phyloP scores from a whole-genome alignment of 371 early-diverging fungal genomes.

The Ecytonucleospora hepatopenaei region DNA sequence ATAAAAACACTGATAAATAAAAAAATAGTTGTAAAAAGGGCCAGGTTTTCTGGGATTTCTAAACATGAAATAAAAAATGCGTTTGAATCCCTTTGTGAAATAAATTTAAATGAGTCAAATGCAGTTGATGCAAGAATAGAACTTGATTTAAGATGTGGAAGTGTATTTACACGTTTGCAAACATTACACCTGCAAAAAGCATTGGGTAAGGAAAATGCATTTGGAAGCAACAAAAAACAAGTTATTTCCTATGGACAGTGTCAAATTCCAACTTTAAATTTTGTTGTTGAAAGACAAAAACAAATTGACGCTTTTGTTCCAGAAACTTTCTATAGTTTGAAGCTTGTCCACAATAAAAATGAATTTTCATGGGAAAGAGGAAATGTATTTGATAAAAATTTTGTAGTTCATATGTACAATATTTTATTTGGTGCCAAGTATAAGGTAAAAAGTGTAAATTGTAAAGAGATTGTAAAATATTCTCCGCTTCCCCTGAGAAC shows the following conservation, averaged over 20 bases:
- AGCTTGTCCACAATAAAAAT: constrained; percentile 57
- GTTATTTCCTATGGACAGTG: constrained; percentile 86
- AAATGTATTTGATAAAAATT: constrained; percentile 54
- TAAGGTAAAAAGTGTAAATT: constrained; percentile 15
- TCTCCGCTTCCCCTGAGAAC: constrained; percentile 81
- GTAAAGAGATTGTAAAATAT: constrained; percentile 39
- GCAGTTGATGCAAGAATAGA: constrained; percentile 81
- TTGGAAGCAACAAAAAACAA: constrained; percentile 10
- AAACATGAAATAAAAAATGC: constrained; percentile 68
- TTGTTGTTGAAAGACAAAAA: constrained; percentile 80
- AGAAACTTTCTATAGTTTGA: constrained; percentile 81
- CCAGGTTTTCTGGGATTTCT: constrained; percentile 59
- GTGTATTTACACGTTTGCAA: constrained; percentile 84
- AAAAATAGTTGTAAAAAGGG: constrained; percentile 56
- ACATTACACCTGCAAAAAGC: constrained; percentile 61
- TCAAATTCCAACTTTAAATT: constrained; percentile 95
- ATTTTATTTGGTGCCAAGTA: not conserved
- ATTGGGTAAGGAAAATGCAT: not conserved
- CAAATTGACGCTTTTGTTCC: constrained; percentile 68
- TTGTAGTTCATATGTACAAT: constrained; percentile 41
- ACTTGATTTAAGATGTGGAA: constrained; percentile 87
- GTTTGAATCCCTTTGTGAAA: constrained; percentile 61
- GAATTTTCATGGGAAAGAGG: constrained; percentile 53
- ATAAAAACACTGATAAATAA: constrained; percentile 51
- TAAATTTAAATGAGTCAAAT: constrained; percentile 66